phyloP scores from a whole-genome alignment of 225 moss, liverwort and hornwort genomes.

The Antitrichia curtipendula region DNA sequence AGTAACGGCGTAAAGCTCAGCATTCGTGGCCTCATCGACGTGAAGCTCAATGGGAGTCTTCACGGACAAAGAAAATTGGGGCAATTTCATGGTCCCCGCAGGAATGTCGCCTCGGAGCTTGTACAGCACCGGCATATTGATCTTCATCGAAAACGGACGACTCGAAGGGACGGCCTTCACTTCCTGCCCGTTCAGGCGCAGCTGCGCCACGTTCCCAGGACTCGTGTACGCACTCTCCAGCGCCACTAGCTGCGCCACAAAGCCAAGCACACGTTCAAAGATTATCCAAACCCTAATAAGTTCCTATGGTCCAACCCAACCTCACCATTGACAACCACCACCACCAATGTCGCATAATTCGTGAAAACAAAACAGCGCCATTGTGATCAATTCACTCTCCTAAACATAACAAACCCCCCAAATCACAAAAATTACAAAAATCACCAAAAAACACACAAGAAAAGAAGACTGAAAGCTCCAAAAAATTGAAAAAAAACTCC shows the following conservation, averaged over 20 bases:
- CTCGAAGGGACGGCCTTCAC: slow-evolving; percentile 43
- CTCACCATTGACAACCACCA: background rate
- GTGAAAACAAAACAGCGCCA: background rate
- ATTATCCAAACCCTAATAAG: background rate
- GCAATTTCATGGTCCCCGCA: slow-evolving; percentile 71
- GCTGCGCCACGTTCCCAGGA: slow-evolving; percentile 56
- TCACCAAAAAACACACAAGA: background rate
- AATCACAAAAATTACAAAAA: background rate
- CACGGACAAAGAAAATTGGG: slow-evolving; percentile 59
- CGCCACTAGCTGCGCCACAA: slow-evolving; percentile 30
- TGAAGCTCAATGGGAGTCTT: slow-evolving; percentile 65
- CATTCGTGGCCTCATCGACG: slow-evolving; percentile 49
- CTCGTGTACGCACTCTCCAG: slow-evolving; percentile 58
- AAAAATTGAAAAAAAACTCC: background rate
- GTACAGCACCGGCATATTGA: slow-evolving; percentile 51
- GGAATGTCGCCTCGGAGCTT: slow-evolving; percentile 95
- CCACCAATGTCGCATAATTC: background rate
- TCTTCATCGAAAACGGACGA: slow-evolving; percentile 53
- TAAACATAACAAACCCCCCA: background rate
- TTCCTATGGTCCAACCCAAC: background rate
- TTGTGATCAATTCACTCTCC: background rate
- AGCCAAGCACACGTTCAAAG: background rate
- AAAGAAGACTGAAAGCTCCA: background rate
- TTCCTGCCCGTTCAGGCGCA: slow-evolving; percentile 51
- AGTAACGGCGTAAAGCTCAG: slow-evolving; percentile 39